Evolutionary conservation across 2,329 filamentous ascomycete genomes (phyloP).

Genomic region (Dactylellina sp.): DNA sequence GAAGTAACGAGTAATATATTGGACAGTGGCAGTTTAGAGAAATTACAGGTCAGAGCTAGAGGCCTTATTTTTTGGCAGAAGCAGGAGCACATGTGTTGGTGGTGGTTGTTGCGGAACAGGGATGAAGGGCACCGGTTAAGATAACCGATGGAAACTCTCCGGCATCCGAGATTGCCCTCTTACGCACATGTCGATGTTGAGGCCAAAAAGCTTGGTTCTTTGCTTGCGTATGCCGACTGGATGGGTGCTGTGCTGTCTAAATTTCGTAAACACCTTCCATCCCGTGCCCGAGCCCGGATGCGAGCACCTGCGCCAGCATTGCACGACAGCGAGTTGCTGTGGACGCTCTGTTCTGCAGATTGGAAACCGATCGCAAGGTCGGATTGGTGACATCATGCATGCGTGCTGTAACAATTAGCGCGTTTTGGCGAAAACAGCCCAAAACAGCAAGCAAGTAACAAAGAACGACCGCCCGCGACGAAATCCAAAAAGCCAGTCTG

Average conservation of each 20-base stretch:
- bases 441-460: constrained; percentile 5
- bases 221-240: too few species aligned
- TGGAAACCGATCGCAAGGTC: neutral
- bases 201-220: constrained; percentile 1
- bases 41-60: too few species aligned
- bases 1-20: too few species aligned
- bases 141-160: neutral
- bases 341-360: neutral
- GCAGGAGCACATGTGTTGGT: neutral
- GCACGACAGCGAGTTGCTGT: too few species aligned
- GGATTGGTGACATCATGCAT: constrained; percentile 47
- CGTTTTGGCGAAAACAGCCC: constrained; percentile 38
- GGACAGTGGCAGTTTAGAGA: too few species aligned
- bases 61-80: too few species aligned
- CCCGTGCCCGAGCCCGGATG: too few species aligned
- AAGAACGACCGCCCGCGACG: neutral
- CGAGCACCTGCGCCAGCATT: too few species aligned
- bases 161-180: constrained; percentile 18
- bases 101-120: neutral
- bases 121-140: neutral
- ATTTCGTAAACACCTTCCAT: neutral
- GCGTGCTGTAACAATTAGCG: constrained; percentile 14
- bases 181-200: neutral
- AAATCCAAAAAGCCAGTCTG: neutral
- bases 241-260: neutral